A percentile compares a stretch with the other conserved stretches of the same genome.
Evolutionary conservation across 2,329 filamentous ascomycete genomes (phyloP).

Genomic region (Chalaropsis thielavioides): DNA sequence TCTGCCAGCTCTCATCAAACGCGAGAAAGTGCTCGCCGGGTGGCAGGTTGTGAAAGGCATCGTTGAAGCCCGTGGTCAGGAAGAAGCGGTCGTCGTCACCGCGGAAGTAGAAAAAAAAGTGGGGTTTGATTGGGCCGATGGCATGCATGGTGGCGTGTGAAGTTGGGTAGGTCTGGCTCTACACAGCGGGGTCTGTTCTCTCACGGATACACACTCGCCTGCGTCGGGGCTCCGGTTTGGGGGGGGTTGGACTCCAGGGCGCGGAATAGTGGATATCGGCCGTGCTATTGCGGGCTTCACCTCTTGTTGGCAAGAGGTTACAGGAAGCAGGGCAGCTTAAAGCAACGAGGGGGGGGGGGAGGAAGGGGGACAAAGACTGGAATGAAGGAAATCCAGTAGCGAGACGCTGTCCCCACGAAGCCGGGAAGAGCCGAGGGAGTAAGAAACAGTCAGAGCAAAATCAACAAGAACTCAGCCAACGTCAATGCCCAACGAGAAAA

Average conservation of each 20-base stretch:
- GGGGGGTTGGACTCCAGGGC: not conserved
- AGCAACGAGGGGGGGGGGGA: too few species aligned
- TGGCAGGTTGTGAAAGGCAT: constrained; percentile 12
- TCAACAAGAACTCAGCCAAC: not conserved
- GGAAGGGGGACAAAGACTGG: not conserved
- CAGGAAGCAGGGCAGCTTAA: too few species aligned
- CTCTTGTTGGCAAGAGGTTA: too few species aligned
- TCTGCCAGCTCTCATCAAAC: constrained; percentile 10
- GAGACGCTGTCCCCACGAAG: not conserved
- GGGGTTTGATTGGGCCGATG: constrained; percentile 3
- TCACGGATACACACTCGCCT: not conserved
- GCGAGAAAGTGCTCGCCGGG: constrained; percentile 1
- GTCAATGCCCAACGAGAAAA: not conserved
- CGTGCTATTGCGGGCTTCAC: too few species aligned
- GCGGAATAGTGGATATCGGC: not conserved
- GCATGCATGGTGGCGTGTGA: not conserved
- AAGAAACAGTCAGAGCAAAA: not conserved
- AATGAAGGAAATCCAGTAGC: not conserved
- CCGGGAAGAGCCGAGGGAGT: not conserved
- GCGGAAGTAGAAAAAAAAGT: constrained; percentile 17
- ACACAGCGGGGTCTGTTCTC: not conserved
- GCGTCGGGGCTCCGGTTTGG: not conserved
- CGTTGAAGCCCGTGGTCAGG: constrained; percentile 14
- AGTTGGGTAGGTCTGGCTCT: not conserved
- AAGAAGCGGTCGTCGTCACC: constrained; percentile 13